Evolutionary conservation across 2,329 filamentous ascomycete genomes (phyloP).

Genomic region (Pseudocercospora pini-densiflorae): DNA sequence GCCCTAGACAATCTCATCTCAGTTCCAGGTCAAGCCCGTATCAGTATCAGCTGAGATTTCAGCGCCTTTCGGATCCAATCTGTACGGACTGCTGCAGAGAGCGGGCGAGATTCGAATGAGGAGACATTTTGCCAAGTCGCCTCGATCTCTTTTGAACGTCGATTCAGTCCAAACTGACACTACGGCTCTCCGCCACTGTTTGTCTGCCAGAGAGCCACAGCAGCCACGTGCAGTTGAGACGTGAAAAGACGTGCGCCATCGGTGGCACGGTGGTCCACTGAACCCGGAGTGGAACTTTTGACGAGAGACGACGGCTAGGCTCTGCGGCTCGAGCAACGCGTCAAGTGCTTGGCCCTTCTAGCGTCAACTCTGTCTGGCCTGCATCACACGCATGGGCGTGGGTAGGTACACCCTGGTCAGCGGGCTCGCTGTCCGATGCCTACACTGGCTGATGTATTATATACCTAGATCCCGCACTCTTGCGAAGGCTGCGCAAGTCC

Average conservation of each 20-base stretch:
- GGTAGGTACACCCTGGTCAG: slow-evolving; percentile 1
- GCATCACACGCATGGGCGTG: background rate
- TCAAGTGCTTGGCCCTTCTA: slow-evolving; percentile 6
- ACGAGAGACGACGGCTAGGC: slow-evolving; percentile 7
- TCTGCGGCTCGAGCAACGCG: slow-evolving; percentile 8
- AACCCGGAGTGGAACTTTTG: slow-evolving; percentile 1
- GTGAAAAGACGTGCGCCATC: slow-evolving; percentile 11
- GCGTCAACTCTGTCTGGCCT: slow-evolving; percentile 8
- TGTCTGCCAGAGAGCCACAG: slow-evolving; percentile 10
- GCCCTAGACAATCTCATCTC: slow-evolving; percentile 7
- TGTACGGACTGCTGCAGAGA: slow-evolving; percentile 3
- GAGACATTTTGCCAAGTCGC: slow-evolving; percentile 8
- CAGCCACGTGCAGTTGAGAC: slow-evolving; percentile 16
- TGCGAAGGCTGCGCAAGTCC: background rate
- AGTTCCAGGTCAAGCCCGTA: background rate
- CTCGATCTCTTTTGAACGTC: background rate
- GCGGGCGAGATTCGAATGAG: slow-evolving; percentile 1
- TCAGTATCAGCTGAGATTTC: slow-evolving; percentile 2
- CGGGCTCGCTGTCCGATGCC: slow-evolving; percentile 6
- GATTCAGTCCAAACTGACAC: background rate
- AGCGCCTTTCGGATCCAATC: background rate
- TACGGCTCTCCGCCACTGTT: slow-evolving; percentile 3
- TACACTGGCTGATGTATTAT: slow-evolving; percentile 6
- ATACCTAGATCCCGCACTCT: background rate
- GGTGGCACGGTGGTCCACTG: background rate